Evolutionary conservation across 2,329 filamentous ascomycete genomes (phyloP), one percentile per base, ranked within the genome.

Genomic region (Boeremia lycopersici): DNA sequence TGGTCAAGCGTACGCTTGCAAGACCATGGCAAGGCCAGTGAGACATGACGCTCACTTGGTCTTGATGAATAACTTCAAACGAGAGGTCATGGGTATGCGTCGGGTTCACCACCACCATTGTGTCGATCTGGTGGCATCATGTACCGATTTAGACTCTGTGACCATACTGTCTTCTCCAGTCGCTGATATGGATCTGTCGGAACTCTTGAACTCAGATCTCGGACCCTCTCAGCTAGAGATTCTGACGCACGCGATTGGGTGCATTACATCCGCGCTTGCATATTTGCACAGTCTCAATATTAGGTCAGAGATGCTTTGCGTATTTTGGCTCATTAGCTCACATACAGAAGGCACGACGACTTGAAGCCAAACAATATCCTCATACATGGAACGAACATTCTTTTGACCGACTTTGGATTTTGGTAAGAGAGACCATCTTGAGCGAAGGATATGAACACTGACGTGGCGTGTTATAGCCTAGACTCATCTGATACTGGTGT

Each of bases 331-430:
- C 6, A 26, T 23, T 1, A 10, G 4, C 35, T 48, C 7, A 39
- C 9, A 15, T 1, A 2, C 12, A n/a, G 26, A 12, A 64, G 60
- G 7, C 63, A 64, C 33, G 48, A 62, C 40, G 62, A 64, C 29
- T 47, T 63, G 13, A 64, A 64, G 33, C 62, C 62, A 3, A 53
- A 62, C 30, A 67, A 67, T 15, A 34, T 67, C 10, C 46, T 66
- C 8, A 48, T 66, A 34, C 61, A 61, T 38, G 58, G 56, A n/a
- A 7, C 35, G 2, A 61, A 61, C 11, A 43, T 66, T 29, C 45
- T 66, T 4, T 28, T 64, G 2, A 65, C 63, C 0, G 61, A 64
- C 40, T 65, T 63, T 40, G 59, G 59, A 4, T 60, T 63, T 28
- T 56, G 54, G 61, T 62, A 43, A 33, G 52, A 10, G 11, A 12